These are phyloP conservation scores for Suillus weaverae DNA, from an alignment of 768 basidiomycete species.

Conservation along the genomic window DNA sequence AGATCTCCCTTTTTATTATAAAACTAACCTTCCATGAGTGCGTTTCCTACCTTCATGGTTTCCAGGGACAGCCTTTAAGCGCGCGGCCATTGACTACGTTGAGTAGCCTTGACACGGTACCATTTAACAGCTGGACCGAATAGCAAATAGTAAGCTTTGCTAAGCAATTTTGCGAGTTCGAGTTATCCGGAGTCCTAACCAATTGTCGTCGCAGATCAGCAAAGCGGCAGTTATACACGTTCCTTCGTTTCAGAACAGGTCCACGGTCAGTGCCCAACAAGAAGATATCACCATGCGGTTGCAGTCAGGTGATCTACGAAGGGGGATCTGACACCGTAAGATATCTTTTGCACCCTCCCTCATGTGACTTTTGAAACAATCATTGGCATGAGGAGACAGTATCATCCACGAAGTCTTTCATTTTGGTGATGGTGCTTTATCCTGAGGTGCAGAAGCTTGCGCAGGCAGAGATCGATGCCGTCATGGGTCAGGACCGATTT, in stretches of 20 bases:
- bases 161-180: neutral
- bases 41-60: slow-evolving; percentile 21
- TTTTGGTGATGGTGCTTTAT: slow-evolving; percentile 29
- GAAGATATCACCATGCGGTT: slow-evolving; percentile 19
- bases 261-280: neutral
- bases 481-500: slow-evolving; percentile 23
- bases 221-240: neutral
- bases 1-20: neutral
- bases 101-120: slow-evolving; percentile 10
- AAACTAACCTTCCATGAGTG: neutral
- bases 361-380: neutral
- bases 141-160: slow-evolving; percentile 17
- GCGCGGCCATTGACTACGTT: slow-evolving; percentile 10
- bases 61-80: slow-evolving; percentile 21
- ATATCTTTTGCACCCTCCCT: neutral
- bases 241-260: neutral
- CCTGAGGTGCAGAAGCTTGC: slow-evolving; percentile 27
- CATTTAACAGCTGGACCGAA: slow-evolving; percentile 14
- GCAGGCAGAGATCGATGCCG: slow-evolving; percentile 25
- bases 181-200: neutral
- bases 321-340: slow-evolving; percentile 28
- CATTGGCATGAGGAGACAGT: neutral
- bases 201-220: neutral
- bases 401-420: slow-evolving; percentile 6
- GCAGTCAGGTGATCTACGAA: slow-evolving; percentile 12